Evolutionary conservation across 164 flowering plant species (phyloP).

Genomic region (Euptelea pleiosperma): DNA sequence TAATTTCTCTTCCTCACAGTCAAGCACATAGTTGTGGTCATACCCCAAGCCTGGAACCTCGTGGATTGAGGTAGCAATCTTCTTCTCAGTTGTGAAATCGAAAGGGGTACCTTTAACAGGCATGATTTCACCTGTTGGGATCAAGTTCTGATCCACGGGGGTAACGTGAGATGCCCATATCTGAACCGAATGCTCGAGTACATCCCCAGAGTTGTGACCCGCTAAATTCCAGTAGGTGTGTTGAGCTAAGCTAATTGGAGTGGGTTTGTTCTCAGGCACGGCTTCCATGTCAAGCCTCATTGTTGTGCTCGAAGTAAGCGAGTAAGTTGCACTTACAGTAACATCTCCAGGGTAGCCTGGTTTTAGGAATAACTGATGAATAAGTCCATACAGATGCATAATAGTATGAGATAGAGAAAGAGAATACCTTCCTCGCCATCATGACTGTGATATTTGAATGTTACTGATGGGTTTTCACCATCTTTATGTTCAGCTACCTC

Average conservation of each 20-base stretch:
- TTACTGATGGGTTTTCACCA: conserved; percentile 72
- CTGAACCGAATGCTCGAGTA: conserved; percentile 74
- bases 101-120: conserved; percentile 81
- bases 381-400: conserved; percentile 8
- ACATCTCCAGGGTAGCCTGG: conserved; percentile 93
- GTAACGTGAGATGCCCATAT: conserved; percentile 72
- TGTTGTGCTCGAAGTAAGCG: conserved; percentile 66
- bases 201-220: conserved; percentile 71
- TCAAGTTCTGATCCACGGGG: conserved; percentile 66
- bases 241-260: conserved; percentile 83
- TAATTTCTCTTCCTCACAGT: conserved; percentile 60
- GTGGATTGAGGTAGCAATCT: conserved; percentile 50
- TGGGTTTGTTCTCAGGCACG: conserved; percentile 67
- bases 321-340: conserved; percentile 69
- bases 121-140: conserved; percentile 85
- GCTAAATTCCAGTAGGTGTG: conserved; percentile 96
- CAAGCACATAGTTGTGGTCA: conserved; percentile 89
- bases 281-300: conserved; percentile 97
- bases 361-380: conserved; percentile 2
- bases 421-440: conserved; percentile 90
- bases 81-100: conserved; percentile 73
- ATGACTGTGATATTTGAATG: conserved; percentile 71
- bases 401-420: conserved; percentile 13
- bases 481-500: conserved; percentile 54
- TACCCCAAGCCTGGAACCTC: conserved; percentile 80